Evolutionary conservation across 495 filamentous ascomycete species (phyloP).

Genomic region (Penicillium robsamsonii): DNA sequence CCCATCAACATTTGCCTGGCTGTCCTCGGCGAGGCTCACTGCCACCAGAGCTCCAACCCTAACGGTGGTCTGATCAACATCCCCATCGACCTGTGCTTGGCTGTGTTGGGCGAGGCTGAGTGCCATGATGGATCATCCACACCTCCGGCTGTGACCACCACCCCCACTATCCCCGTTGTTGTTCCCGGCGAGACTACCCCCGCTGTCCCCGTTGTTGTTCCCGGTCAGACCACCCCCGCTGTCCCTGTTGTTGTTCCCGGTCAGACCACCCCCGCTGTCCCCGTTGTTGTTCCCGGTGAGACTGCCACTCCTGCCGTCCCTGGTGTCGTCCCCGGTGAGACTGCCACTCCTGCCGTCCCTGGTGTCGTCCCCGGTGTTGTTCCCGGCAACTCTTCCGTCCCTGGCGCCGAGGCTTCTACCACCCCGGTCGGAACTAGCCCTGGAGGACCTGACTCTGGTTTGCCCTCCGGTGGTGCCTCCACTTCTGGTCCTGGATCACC

Average conservation of each 20-base stretch:
- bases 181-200: not conserved
- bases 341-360: too few species aligned
- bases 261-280: not conserved
- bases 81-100: conserved; percentile 18
- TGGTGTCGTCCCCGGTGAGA: not conserved
- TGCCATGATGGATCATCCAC: conserved; percentile 16
- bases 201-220: not conserved
- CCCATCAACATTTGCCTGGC: conserved; percentile 30
- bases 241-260: not conserved
- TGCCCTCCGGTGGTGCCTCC: too few species aligned
- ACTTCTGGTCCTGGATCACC: not conserved
- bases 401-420: not conserved
- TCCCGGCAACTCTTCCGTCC: not conserved
- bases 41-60: conserved; percentile 7
- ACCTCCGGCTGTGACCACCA: not conserved
- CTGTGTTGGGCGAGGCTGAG: conserved; percentile 27
- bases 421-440: not conserved
- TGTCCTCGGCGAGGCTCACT: conserved; percentile 17
- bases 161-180: not conserved
- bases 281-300: not conserved
- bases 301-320: too few species aligned
- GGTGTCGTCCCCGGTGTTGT: too few species aligned
- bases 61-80: conserved; percentile 12
- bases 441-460: not conserved
- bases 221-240: not conserved